phyloP scores from a whole-genome alignment of 73 alveolate genomes.

The Durusdinium trenchii region DNA sequence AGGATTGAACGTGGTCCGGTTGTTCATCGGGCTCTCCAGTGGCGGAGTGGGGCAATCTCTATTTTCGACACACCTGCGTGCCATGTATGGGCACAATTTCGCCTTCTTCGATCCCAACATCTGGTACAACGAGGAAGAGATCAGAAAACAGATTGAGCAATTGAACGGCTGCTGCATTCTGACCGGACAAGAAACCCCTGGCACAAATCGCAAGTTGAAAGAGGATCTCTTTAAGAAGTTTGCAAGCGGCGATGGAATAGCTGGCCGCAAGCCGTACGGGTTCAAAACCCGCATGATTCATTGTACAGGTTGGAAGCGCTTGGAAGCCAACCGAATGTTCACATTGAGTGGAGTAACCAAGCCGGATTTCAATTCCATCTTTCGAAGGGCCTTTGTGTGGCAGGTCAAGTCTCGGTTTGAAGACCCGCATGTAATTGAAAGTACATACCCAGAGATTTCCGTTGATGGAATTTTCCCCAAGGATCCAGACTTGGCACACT shows the following conservation, averaged over 20 bases:
- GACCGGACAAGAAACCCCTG: conserved; percentile 54
- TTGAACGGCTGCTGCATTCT: not conserved
- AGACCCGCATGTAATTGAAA: not conserved
- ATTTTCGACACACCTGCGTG: conserved; percentile 4
- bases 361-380: not conserved
- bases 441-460: not conserved
- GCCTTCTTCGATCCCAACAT: conserved; percentile 39
- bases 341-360: not conserved
- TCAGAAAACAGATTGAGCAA: conserved; percentile 47
- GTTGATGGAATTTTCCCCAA: conserved; percentile 32
- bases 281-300: conserved; percentile 21
- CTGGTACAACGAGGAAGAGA: conserved; percentile 49
- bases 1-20: conserved; percentile 21
- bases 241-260: conserved; percentile 21
- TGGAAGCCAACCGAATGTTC: conserved; percentile 38
- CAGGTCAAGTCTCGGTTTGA: not conserved
- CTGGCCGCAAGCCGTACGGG: conserved; percentile 53
- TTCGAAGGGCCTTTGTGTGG: conserved; percentile 16
- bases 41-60: conserved; percentile 62
- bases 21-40: conserved; percentile 3
- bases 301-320: conserved; percentile 4
- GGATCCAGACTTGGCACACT: conserved; percentile 15
- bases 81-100: conserved; percentile 36
- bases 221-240: conserved; percentile 28
- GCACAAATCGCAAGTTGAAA: not conserved